Evolutionary conservation across 192 early-diverging fungal genomes (phyloP).

Genomic region (Coemansia sp.): DNA sequence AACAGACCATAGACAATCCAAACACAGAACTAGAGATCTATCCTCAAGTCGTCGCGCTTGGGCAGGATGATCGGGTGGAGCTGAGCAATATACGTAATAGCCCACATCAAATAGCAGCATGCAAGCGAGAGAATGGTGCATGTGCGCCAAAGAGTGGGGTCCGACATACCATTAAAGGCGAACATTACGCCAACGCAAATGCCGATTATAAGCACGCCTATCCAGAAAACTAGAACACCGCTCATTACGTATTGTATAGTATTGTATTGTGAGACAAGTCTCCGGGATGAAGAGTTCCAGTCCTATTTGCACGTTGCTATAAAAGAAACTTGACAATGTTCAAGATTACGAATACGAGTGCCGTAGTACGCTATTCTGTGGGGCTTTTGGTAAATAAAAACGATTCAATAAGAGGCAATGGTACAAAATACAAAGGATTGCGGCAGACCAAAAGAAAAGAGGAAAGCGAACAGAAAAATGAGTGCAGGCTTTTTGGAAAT

Average conservation of each 20-base stretch:
- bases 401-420: neutral
- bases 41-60: slow-evolving; percentile 67
- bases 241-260: slow-evolving; percentile 21
- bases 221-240: slow-evolving; percentile 50
- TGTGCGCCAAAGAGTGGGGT: slow-evolving; percentile 57
- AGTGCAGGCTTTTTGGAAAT: too few relatives aligned
- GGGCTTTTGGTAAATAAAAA: neutral
- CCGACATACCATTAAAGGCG: slow-evolving; percentile 44
- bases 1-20: neutral
- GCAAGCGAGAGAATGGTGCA: slow-evolving; percentile 45
- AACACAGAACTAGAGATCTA: slow-evolving; percentile 32
- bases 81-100: slow-evolving; percentile 87
- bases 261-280: neutral
- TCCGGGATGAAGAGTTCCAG: too few relatives aligned
- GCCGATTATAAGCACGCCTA: slow-evolving; percentile 38
- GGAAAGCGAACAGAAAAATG: too few relatives aligned
- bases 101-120: slow-evolving; percentile 76
- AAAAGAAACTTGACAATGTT: neutral
- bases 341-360: neutral
- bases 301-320: neutral
- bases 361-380: neutral
- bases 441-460: too few relatives aligned
- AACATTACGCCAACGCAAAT: slow-evolving; percentile 39
- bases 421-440: too few relatives aligned
- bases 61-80: slow-evolving; percentile 81